Evolutionary conservation across 129 eudicot genomes (phyloP).

Genomic region (Arctium lappa): DNA sequence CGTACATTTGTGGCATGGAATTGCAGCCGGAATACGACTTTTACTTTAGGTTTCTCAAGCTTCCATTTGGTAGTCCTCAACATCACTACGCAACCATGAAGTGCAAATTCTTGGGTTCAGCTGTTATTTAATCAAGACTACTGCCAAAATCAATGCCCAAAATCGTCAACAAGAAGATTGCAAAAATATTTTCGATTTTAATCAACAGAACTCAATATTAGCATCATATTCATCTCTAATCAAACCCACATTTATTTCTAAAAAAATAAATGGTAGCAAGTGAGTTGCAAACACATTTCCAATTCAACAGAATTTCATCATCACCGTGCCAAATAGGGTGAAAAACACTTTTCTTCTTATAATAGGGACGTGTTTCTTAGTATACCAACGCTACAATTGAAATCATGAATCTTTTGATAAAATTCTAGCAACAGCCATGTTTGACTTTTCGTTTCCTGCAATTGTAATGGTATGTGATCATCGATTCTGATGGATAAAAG

Average conservation of each 20-base stretch:
- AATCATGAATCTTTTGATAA: no score
- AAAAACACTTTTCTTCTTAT: no score
- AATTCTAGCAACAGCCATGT: no score
- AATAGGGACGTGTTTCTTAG: no score
- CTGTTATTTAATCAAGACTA: conserved; percentile 4
- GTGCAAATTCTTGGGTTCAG: conserved; percentile 12
- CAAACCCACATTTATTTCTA: not conserved
- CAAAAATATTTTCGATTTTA: not conserved
- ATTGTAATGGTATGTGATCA: no score
- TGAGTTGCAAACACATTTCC: no score
- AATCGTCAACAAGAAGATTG: not conserved
- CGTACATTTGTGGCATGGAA: conserved; percentile 94
- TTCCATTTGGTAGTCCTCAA: conserved; percentile 89
- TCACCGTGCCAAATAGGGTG: no score
- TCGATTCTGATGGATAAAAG: no score
- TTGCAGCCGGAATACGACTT: conserved; percentile 97
- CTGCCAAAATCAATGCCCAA: not conserved
- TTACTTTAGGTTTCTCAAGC: conserved; percentile 90
- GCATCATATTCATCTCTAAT: not conserved
- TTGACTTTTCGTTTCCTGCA: no score
- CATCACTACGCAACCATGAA: conserved; percentile 52
- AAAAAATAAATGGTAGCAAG: not conserved
- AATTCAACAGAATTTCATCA: no score
- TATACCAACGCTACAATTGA: no score
- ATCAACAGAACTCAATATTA: not conserved